Conservation (phyloP, 2,329 filamentous ascomycete species). For the Furcasterigmium sp. region DNA sequence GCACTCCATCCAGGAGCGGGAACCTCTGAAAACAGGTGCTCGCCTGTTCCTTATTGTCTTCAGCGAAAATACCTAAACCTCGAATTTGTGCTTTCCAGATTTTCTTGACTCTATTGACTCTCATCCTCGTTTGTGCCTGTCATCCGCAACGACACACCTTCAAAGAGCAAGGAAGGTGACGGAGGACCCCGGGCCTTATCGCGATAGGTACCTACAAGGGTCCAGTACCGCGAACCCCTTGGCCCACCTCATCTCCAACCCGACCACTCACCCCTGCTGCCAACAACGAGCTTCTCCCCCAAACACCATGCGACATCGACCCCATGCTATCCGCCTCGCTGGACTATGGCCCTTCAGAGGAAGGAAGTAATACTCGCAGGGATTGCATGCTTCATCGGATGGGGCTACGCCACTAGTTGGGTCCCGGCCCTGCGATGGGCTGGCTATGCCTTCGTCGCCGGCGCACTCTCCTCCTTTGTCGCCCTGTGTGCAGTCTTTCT, state of each 20-base stretch:
- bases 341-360: constrained; percentile 65
- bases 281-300: neutral
- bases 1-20: too few relatives aligned
- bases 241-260: too few relatives aligned
- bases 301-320: constrained; percentile 1
- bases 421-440: constrained; percentile 77
- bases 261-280: too few relatives aligned
- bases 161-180: too few relatives aligned
- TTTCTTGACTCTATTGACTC: too few relatives aligned
- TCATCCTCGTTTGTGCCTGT: too few relatives aligned
- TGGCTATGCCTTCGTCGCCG: constrained; percentile 75
- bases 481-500: constrained; percentile 54
- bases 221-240: too few relatives aligned
- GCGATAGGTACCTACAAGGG: too few relatives aligned
- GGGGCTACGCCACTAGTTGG: constrained; percentile 82
- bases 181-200: too few relatives aligned
- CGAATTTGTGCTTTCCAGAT: too few relatives aligned
- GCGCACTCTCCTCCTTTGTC: constrained; percentile 52
- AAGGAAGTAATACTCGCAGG: constrained; percentile 66
- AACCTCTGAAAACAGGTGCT: constrained; percentile 12
- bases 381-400: constrained; percentile 72
- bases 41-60: neutral
- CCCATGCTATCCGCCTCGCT: constrained; percentile 2
- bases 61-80: too few relatives aligned
- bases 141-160: too few relatives aligned